phyloP scores from a whole-genome alignment of 805 yeast genomes.

The Hanseniaspora guilliermondii region DNA sequence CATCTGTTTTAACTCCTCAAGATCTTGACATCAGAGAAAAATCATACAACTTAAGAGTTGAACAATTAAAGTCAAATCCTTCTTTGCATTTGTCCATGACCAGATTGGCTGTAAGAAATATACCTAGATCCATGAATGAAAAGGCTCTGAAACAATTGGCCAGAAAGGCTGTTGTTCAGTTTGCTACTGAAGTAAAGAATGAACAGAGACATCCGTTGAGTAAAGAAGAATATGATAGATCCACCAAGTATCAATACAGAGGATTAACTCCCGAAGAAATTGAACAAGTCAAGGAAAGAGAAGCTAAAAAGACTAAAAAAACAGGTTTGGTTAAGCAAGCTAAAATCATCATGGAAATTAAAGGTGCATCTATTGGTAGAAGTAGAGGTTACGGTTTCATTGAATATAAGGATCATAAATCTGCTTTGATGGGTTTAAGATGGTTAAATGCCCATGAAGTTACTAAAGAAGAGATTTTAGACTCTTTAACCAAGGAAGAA shows the following conservation, averaged over 20 bases:
- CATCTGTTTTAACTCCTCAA: slow-evolving; percentile 48
- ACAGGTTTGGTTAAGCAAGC: slow-evolving; percentile 89
- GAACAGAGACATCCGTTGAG: slow-evolving; percentile 69
- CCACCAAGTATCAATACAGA: slow-evolving; percentile 51
- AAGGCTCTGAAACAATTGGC: slow-evolving; percentile 84
- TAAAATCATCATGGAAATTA: slow-evolving; percentile 83
- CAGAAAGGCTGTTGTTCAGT: slow-evolving; percentile 85
- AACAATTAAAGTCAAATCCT: slow-evolving; percentile 84
- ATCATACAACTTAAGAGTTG: slow-evolving; percentile 72
- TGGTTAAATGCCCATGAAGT: slow-evolving; percentile 94
- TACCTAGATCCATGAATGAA: slow-evolving; percentile 84
- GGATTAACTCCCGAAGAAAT: slow-evolving; percentile 31
- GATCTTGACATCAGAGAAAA: slow-evolving; percentile 83
- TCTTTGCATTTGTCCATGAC: slow-evolving; percentile 86
- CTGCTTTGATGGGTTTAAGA: slow-evolving; percentile 90
- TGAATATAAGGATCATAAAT: slow-evolving; percentile 81
- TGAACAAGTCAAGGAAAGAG: slow-evolving; percentile 27
- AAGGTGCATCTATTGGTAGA: slow-evolving; percentile 75
- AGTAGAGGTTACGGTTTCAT: slow-evolving; percentile 95
- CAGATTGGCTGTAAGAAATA: slow-evolving; percentile 83
- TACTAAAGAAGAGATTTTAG: slow-evolving; percentile 51
- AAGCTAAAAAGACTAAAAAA: slow-evolving; percentile 52
- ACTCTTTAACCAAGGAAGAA: slow-evolving; percentile 62
- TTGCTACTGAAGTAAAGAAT: slow-evolving; percentile 77
- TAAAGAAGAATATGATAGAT: slow-evolving; percentile 76